Evolutionary conservation across 768 basidiomycete species (phyloP).

Genomic region (Leucosporidium yakuticum): DNA sequence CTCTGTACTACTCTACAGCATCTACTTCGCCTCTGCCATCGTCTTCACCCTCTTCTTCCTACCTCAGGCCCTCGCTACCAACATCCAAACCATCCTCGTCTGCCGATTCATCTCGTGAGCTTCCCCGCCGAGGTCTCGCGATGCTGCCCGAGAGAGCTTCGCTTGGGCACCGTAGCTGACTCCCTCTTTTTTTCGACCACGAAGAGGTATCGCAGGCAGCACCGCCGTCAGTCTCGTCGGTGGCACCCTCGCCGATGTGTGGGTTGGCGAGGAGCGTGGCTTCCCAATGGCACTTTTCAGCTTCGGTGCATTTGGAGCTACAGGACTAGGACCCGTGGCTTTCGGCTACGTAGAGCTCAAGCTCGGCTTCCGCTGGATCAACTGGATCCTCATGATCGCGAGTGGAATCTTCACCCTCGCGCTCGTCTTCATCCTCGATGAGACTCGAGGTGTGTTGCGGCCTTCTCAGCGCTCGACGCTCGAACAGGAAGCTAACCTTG

Average conservation of each 20-base stretch:
- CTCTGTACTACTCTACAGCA: not conserved
- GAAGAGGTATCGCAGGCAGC: constrained; percentile 42
- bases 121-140: too few relatives aligned
- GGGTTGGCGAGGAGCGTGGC: constrained; percentile 47
- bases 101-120: constrained; percentile 40
- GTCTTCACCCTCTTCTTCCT: constrained; percentile 35
- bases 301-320: constrained; percentile 55
- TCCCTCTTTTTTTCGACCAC: too few relatives aligned
- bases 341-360: not conserved
- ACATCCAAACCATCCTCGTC: constrained; percentile 43
- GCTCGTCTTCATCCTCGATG: constrained; percentile 57
- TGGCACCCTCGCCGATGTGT: constrained; percentile 46
- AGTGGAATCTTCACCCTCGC: constrained; percentile 52
- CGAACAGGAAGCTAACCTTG: too few relatives aligned
- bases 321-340: constrained; percentile 46
- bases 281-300: constrained; percentile 73
- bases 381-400: constrained; percentile 46
- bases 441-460: constrained; percentile 56
- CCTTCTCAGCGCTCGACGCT: too few relatives aligned
- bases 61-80: constrained; percentile 39
- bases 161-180: too few relatives aligned
- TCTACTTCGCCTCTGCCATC: constrained; percentile 33
- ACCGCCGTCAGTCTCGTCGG: constrained; percentile 44
- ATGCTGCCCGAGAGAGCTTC: too few relatives aligned
- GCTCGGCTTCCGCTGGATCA: constrained; percentile 64